phyloP scores from a whole-genome alignment of 2,329 filamentous ascomycete species.

The Phyllosticta citrichinensis region DNA sequence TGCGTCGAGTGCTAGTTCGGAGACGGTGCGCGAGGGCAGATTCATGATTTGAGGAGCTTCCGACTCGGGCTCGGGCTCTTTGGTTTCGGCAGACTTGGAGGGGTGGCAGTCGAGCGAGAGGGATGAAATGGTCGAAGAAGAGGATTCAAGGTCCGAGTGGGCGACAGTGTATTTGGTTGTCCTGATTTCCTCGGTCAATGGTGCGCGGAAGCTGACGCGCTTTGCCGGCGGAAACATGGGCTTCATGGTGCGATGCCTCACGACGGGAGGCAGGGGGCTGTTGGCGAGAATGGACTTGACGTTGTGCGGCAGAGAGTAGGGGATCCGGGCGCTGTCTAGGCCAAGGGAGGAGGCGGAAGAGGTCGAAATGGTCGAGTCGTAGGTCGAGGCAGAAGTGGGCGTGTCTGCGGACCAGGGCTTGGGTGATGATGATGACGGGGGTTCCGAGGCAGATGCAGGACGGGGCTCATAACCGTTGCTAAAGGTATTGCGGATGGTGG shows the following conservation, averaged over 20 bases:
- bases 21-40: slow-evolving; percentile 3
- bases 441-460: slow-evolving; percentile 12
- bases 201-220: slow-evolving; percentile 45
- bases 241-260: slow-evolving; percentile 27
- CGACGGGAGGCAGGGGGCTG: slow-evolving; percentile 29
- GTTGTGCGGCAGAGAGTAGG: slow-evolving; percentile 38
- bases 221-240: slow-evolving; percentile 47
- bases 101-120: slow-evolving; percentile 18
- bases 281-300: slow-evolving; percentile 37
- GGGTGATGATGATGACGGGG: slow-evolving; percentile 11
- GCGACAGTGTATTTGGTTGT: slow-evolving; percentile 45
- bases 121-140: slow-evolving; percentile 25
- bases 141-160: slow-evolving; percentile 45
- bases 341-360: slow-evolving; percentile 19
- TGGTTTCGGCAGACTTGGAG: not conserved
- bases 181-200: slow-evolving; percentile 49
- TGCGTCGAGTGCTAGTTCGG: not conserved
- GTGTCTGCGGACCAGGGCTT: slow-evolving; percentile 28
- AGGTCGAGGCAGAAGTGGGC: slow-evolving; percentile 28
- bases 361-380: slow-evolving; percentile 25
- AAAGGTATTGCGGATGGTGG: slow-evolving; percentile 52
- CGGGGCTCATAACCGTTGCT: slow-evolving; percentile 45
- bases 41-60: slow-evolving; percentile 10
- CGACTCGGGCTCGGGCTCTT: slow-evolving; percentile 5
- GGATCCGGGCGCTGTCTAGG: slow-evolving; percentile 26